phyloP scores from a whole-genome alignment of 2,329 filamentous ascomycete species.

The Apiospora hydei region DNA sequence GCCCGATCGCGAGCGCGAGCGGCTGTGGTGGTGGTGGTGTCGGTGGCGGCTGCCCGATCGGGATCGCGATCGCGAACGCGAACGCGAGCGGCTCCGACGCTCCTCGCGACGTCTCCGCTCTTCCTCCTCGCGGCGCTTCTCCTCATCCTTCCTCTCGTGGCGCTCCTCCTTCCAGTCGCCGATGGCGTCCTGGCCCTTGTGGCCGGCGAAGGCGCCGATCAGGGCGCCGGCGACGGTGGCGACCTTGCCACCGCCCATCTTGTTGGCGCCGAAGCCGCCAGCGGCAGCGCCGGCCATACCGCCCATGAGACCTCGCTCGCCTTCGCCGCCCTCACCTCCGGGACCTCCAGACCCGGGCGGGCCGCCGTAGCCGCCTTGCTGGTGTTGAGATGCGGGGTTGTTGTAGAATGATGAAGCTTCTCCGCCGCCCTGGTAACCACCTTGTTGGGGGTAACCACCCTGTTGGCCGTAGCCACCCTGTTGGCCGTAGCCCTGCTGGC shows the following conservation, averaged over 20 bases:
- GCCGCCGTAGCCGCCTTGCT: constrained; percentile 19
- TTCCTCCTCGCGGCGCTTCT: constrained; percentile 36
- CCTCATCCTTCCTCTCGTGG: constrained; percentile 47
- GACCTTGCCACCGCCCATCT: constrained; percentile 44
- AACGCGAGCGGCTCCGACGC: constrained; percentile 16
- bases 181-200: constrained; percentile 50
- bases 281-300: constrained; percentile 49
- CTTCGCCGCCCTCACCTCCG: constrained; percentile 37
- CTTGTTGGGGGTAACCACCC: constrained; percentile 3
- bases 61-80: not conserved
- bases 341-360: constrained; percentile 29
- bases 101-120: constrained; percentile 28
- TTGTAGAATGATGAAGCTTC: constrained; percentile 21
- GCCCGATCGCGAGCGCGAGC: constrained; percentile 27
- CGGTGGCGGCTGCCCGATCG: constrained; percentile 23
- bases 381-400: constrained; percentile 3
- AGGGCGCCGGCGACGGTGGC: constrained; percentile 46
- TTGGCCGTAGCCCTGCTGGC: constrained; percentile 14
- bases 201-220: constrained; percentile 50
- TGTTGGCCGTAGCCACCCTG: constrained; percentile 10
- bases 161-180: constrained; percentile 39
- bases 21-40: constrained; percentile 30
- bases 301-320: constrained; percentile 51
- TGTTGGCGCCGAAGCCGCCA: constrained; percentile 50
- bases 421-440: constrained; percentile 4